These are phyloP conservation scores for Aureobasidium sp. DNA, from an alignment of 2,329 filamentous ascomycete genomes.

Conservation along the genomic window DNA sequence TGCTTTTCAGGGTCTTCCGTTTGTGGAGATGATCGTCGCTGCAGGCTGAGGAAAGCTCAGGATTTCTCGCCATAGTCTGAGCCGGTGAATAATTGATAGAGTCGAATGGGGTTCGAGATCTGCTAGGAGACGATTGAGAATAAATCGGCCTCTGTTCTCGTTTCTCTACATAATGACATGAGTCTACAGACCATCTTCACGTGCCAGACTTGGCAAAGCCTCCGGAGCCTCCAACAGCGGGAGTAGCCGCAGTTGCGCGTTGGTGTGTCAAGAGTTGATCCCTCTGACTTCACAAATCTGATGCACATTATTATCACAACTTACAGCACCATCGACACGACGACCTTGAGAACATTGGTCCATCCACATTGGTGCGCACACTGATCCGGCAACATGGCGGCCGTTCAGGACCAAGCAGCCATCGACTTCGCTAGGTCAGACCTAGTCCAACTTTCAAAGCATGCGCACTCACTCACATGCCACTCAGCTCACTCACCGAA, in stretches of 20 bases:
- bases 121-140: not conserved
- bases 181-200: not conserved
- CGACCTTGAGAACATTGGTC: not conserved
- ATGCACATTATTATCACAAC: not conserved
- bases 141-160: too few species aligned
- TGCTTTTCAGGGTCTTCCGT: constrained; percentile 5
- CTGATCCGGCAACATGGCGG: constrained; percentile 15
- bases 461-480: constrained; percentile 15
- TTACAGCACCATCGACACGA: not conserved
- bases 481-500: constrained; percentile 60
- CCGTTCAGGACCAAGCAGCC: constrained; percentile 17
- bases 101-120: not conserved
- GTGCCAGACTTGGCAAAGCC: constrained; percentile 1
- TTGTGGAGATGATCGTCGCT: constrained; percentile 9
- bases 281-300: not conserved
- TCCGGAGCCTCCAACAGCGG: not conserved
- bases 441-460: not conserved
- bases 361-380: not conserved
- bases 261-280: not conserved
- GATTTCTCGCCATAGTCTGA: too few species aligned
- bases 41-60: not conserved
- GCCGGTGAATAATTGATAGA: not conserved
- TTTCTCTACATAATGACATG: not conserved
- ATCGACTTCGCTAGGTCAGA: constrained; percentile 25
- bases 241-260: constrained; percentile 2